Percentiles rank a stretch among this genome's conserved stretches.
phyloP scores from a whole-genome alignment of 495 filamentous ascomycete species.

The Cetradonia linearis region DNA sequence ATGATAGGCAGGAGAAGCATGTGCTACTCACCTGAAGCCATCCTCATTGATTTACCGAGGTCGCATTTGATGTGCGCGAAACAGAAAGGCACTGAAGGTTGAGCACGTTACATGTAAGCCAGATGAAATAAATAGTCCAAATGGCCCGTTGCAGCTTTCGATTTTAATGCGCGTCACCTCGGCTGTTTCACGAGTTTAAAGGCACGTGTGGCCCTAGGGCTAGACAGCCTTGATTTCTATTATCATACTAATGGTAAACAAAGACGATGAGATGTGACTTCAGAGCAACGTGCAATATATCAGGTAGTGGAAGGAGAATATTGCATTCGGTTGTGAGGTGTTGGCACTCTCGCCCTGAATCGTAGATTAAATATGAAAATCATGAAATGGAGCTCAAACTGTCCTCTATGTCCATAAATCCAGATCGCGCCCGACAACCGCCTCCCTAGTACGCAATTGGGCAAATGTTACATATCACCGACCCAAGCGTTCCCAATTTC shows the following conservation, averaged over 20 bases:
- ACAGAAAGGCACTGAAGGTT: neutral
- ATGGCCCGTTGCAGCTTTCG: too few relatives aligned
- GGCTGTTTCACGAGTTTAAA: slow-evolving; percentile 12
- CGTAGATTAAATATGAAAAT: neutral
- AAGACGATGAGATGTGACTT: too few relatives aligned
- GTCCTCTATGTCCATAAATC: slow-evolving; percentile 6
- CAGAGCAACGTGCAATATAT: too few relatives aligned
- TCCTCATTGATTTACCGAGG: neutral
- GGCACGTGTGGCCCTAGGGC: neutral
- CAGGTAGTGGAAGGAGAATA: neutral
- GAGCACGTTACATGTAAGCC: neutral
- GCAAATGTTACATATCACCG: neutral
- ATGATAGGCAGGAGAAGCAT: neutral
- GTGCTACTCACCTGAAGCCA: neutral
- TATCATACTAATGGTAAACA: too few relatives aligned
- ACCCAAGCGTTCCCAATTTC: neutral
- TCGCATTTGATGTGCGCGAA: neutral
- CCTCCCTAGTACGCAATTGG: neutral
- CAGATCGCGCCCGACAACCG: neutral
- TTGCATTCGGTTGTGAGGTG: neutral
- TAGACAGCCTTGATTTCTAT: neutral
- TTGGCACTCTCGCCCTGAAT: neutral
- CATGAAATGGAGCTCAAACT: neutral
- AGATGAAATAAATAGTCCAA: too few relatives aligned
- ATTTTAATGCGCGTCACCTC: slow-evolving; percentile 6